phyloP scores from a whole-genome alignment of 1,284 basidiomycete species.

The Ganoderma leucocontextum region DNA sequence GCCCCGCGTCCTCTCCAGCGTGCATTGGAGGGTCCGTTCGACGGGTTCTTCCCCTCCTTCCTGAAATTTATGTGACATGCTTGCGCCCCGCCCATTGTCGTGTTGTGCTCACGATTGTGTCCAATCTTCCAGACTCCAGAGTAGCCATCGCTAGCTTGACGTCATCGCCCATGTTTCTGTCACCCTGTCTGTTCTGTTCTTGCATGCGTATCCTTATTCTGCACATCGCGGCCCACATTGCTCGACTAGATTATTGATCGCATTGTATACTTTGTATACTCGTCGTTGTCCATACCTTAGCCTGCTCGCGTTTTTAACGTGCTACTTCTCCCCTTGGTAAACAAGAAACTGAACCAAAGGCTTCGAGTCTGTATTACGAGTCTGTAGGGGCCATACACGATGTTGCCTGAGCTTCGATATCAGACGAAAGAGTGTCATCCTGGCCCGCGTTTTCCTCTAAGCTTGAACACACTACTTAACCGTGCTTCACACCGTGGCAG shows the following conservation, averaged over 20 bases:
- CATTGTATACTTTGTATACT: conserved; percentile 15
- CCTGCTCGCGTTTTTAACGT: neutral
- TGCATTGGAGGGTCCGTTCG: conserved; percentile 51
- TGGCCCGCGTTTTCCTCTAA: too few relatives aligned
- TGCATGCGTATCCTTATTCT: conserved; percentile 11
- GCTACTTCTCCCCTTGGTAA: neutral
- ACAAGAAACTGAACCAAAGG: neutral
- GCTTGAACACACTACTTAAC: too few relatives aligned
- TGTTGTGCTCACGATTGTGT: neutral
- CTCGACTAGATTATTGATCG: neutral
- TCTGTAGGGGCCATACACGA: neutral
- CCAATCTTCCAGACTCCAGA: too few relatives aligned
- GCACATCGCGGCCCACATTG: neutral
- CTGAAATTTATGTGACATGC: conserved; percentile 2
- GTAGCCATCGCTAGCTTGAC: neutral
- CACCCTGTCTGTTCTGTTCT: neutral
- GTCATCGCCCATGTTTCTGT: conserved; percentile 1
- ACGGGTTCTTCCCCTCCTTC: conserved; percentile 56
- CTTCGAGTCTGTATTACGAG: neutral
- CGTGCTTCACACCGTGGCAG: too few relatives aligned
- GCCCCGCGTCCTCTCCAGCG: conserved; percentile 31
- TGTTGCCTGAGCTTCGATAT: neutral
- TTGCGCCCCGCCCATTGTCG: neutral
- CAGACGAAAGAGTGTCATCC: too few relatives aligned
- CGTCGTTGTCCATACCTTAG: conserved; percentile 1